Base-by-base conservation (phyloP, 2,329 filamentous ascomycete genomes). In the Colletotrichum simmondsii region DNA sequence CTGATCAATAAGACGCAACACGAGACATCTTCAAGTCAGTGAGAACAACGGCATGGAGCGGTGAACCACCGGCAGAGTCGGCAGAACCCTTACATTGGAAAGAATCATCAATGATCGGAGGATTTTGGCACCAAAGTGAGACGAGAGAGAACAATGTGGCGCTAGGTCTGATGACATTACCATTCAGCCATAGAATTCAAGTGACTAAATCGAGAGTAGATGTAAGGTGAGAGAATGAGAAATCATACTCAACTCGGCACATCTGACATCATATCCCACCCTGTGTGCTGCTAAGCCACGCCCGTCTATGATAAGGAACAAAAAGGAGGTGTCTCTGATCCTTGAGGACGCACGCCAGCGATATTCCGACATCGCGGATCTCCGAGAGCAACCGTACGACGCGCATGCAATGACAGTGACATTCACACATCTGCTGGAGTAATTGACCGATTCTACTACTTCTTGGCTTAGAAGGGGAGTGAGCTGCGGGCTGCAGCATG, bases 351-450 rank as follows among this genome's bases (percentile, higher is more conserved):
- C n/a, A 26, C n/a, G 22, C 11, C 14, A 14, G 11, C 28, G n/a
- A 26, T 28, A 59, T 58, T 16, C 66, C 59, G 19, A 57, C 59
- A 52, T 37, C 16, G 22, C 60, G 66, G 66, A n/a, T 8, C 35
- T 28, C 16, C 11, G 52, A 35, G 52, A 52, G 28, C 37, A 22
- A 26, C n/a, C 24, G 22, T 22, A 8, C 5, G 24, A n/a, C 26
- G 26, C 52, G 46, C 5, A 28, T 49, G 11, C 19, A 14, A 22
- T 58, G 52, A 5, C n/a, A 35, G 35, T 58, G 59, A 37, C 59
- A 58, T 64, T 28, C 52, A 59, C 66, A 58, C 59, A 37, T 64
- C 35, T 35, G 52, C 66, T 53, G 19, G 52, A 64, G 66, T 52
- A 14, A 35, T 28, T 32, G 52, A 64, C 58, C 26, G 30, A 10